Evolutionary conservation across 1,284 basidiomycete genomes (phyloP).

Genomic region (Leccinum solheimii): DNA sequence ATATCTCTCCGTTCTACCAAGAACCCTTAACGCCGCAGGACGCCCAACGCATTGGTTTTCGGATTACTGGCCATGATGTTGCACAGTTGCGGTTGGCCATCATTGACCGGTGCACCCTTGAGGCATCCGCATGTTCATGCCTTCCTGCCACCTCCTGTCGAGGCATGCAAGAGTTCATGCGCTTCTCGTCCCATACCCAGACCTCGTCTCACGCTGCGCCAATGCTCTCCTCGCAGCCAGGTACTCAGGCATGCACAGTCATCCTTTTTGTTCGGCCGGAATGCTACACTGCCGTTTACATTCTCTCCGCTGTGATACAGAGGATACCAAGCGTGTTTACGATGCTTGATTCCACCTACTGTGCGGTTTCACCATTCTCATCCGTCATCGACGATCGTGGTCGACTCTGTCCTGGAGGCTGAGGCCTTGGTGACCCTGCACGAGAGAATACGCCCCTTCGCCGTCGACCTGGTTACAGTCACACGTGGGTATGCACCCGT

Average conservation of each 20-base stretch:
- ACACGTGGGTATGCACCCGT: not conserved
- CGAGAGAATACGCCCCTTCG: not conserved
- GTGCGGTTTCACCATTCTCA: no score
- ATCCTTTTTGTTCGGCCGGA: no score
- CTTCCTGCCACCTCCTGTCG: not conserved
- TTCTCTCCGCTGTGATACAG: no score
- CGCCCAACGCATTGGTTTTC: not conserved
- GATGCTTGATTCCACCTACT: no score
- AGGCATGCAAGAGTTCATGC: not conserved
- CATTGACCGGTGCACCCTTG: not conserved
- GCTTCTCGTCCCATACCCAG: not conserved
- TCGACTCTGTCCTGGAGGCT: no score
- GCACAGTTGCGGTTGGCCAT: not conserved
- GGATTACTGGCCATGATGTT: not conserved
- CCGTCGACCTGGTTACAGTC: not conserved
- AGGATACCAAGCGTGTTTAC: no score
- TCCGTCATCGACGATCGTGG: no score
- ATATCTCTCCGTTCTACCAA: not conserved
- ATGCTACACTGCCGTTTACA: no score
- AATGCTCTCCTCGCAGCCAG: not conserved
- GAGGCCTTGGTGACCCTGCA: not conserved
- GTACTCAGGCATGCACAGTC: no score
- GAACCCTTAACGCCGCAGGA: not conserved
- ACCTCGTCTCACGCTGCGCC: not conserved
- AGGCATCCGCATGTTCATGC: not conserved